Evolutionary conservation across 1,139 yeast genomes (phyloP).

Genomic region (Candida tropicalis): DNA sequence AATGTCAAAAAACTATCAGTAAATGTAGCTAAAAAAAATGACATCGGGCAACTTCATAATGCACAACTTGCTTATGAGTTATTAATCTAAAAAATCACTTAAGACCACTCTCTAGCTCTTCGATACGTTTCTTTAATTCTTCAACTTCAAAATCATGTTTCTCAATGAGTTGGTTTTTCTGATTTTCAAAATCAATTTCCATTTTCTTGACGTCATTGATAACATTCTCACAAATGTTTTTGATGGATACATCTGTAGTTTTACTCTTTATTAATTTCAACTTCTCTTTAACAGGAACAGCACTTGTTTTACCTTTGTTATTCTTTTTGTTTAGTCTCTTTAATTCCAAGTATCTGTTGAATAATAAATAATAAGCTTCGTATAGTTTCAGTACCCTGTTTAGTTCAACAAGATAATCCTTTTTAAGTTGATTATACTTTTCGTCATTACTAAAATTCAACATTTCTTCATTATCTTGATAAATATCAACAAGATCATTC

Average conservation of each 20-base stretch:
- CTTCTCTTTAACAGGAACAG: slow-evolving; percentile 22
- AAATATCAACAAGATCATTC: slow-evolving; percentile 24
- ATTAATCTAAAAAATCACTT: neutral
- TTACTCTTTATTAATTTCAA: slow-evolving; percentile 26
- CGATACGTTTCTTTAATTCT: neutral
- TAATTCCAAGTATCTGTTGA: slow-evolving; percentile 42
- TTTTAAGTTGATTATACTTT: slow-evolving; percentile 26
- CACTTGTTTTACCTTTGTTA: neutral
- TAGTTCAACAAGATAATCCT: slow-evolving; percentile 35
- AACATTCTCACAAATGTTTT: slow-evolving; percentile 26
- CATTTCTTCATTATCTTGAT: slow-evolving; percentile 15
- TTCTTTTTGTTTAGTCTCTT: slow-evolving; percentile 19
- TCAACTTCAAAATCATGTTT: slow-evolving; percentile 2
- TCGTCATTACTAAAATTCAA: slow-evolving; percentile 6
- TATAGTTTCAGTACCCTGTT: slow-evolving; percentile 32
- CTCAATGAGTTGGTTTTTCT: neutral
- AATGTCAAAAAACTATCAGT: too few species aligned
- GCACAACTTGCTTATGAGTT: too few species aligned
- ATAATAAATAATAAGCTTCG: slow-evolving; percentile 42
- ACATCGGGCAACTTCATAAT: too few species aligned
- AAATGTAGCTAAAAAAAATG: too few species aligned
- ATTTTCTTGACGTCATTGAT: slow-evolving; percentile 20
- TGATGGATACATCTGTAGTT: slow-evolving; percentile 25
- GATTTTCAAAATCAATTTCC: slow-evolving; percentile 2
- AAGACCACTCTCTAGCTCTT: neutral